These are phyloP conservation scores for Bipolaris zeicola DNA, from an alignment of 2,329 filamentous ascomycete species.

Conservation along the genomic window DNA sequence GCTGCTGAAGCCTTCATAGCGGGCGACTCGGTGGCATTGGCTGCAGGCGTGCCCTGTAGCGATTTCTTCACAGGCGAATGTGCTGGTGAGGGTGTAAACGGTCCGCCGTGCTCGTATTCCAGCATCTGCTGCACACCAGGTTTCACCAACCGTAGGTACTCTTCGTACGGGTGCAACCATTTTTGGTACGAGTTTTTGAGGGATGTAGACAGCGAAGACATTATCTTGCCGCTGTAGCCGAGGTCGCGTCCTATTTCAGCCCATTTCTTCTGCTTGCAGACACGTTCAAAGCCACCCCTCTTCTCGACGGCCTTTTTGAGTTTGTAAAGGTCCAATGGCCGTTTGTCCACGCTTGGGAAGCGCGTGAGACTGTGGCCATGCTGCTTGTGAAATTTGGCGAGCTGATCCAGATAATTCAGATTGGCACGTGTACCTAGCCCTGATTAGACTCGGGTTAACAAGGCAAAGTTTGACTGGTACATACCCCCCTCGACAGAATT, in stretches of 20 bases:
- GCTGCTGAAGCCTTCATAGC: conserved; percentile 63
- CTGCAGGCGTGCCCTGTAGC: conserved; percentile 56
- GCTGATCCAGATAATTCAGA: conserved; percentile 91
- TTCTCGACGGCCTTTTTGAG: conserved; percentile 96
- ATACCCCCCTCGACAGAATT: conserved; percentile 98
- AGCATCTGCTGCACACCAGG: conserved; percentile 96
- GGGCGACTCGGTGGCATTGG: conserved; percentile 68
- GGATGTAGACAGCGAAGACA: conserved; percentile 97
- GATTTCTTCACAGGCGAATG: conserved; percentile 72
- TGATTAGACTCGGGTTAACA: conserved; percentile 6
- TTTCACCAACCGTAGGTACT: conserved; percentile 88
- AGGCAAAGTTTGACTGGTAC: conserved; percentile 39
- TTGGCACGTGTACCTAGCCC: conserved; percentile 84
- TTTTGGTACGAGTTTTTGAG: conserved; percentile 97
- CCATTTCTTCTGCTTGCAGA: conserved; percentile 99
- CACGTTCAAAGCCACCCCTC: conserved; percentile 91
- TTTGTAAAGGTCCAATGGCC: conserved; percentile 91
- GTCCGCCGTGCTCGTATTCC: conserved; percentile 90
- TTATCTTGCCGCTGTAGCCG: conserved; percentile 98
- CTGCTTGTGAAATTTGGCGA: conserved; percentile 96
- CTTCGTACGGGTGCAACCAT: conserved; percentile 96
- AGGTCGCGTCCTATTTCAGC: conserved; percentile 96
- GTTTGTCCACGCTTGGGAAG: conserved; percentile 96
- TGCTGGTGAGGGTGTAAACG: conserved; percentile 78
- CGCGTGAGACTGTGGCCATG: conserved; percentile 92